phyloP scores from a whole-genome alignment of 2,329 filamentous ascomycete genomes.

The Xylaria sp. region DNA sequence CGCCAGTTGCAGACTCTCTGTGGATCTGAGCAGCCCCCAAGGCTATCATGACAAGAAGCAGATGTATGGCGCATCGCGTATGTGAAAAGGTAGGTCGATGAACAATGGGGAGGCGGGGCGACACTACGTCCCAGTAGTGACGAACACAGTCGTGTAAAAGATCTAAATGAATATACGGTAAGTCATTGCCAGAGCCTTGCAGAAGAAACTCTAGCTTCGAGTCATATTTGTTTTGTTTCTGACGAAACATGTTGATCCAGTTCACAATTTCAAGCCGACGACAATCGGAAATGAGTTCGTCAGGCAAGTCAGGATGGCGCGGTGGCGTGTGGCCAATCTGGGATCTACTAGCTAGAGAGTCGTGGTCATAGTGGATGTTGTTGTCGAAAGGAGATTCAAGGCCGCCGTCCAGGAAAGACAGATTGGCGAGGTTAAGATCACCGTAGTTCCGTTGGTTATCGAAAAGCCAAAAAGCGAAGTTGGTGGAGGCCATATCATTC shows the following conservation, averaged over 20 bases:
- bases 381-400: conserved; percentile 49
- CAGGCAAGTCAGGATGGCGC: conserved; percentile 36
- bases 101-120: conserved; percentile 79
- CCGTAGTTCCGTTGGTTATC: conserved; percentile 39
- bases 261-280: conserved; percentile 42
- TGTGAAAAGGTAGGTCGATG: conserved; percentile 83
- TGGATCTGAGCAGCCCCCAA: conserved; percentile 78
- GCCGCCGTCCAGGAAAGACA: conserved; percentile 46
- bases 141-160: conserved; percentile 81
- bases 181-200: conserved; percentile 39
- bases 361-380: conserved; percentile 47
- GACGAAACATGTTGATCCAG: conserved; percentile 40
- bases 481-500: conserved; percentile 36
- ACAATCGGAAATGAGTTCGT: conserved; percentile 41
- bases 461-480: conserved; percentile 50
- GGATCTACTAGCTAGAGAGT: conserved; percentile 44
- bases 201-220: conserved; percentile 30
- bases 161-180: conserved; percentile 57
- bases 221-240: conserved; percentile 40
- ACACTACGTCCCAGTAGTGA: conserved; percentile 85
- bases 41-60: conserved; percentile 76
- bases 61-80: conserved; percentile 69
- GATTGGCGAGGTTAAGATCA: conserved; percentile 39
- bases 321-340: conserved; percentile 42
- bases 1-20: conserved; percentile 53